Conservation (phyloP, 352 stramenopile genomes). For the Globisporangium recalcitrans region DNA sequence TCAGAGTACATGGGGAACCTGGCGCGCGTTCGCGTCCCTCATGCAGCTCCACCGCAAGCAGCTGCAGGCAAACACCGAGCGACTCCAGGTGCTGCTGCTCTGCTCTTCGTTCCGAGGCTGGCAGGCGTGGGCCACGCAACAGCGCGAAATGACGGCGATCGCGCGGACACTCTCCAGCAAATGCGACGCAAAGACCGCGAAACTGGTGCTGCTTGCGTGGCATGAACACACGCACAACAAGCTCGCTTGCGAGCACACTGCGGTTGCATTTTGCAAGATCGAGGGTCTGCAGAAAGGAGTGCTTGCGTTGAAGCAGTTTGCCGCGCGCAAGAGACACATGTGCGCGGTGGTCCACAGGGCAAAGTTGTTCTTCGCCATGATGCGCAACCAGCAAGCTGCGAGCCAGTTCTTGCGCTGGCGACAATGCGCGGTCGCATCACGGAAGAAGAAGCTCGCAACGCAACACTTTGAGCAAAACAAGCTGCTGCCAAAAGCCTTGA, state of each 20-base stretch:
- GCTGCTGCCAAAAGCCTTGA: conserved; percentile 28
- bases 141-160: conserved; percentile 25
- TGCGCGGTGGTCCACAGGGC: conserved; percentile 14
- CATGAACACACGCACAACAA: conserved; percentile 10
- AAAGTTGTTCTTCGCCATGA: conserved; percentile 18
- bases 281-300: conserved; percentile 21
- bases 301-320: conserved; percentile 13
- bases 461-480: conserved; percentile 23
- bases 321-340: conserved; percentile 4
- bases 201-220: conserved; percentile 22
- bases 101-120: conserved; percentile 57
- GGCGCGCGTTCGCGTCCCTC: conserved; percentile 20
- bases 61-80: conserved; percentile 49
- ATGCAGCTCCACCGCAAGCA: conserved; percentile 27
- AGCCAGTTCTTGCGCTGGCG: conserved; percentile 27
- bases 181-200: conserved; percentile 14
- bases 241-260: conserved; percentile 6
- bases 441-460: conserved; percentile 20
- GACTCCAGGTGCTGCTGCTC: conserved; percentile 52
- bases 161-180: conserved; percentile 21
- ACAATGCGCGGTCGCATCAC: conserved; percentile 11
- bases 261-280: conserved; percentile 19
- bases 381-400: conserved; percentile 15
- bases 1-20: conserved; percentile 17
- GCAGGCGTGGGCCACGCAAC: conserved; percentile 26